Base-by-base conservation (phyloP, 768 basidiomycete species). In the Lepiota subincarnata region DNA sequence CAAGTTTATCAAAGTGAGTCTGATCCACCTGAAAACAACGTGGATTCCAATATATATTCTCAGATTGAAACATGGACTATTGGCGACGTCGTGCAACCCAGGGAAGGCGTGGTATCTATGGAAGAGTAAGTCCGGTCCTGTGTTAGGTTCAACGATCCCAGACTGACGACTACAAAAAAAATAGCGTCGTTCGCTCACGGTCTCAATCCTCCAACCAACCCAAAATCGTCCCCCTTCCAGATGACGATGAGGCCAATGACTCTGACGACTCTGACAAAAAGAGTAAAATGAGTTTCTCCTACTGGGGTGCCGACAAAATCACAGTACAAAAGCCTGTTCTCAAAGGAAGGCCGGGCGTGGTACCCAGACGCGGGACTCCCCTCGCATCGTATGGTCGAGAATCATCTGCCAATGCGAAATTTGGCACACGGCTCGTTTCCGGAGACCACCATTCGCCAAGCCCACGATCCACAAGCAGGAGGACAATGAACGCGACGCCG, bases 261-360 rank as follows among this genome's bases (percentile, higher is more conserved):
- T 91, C 90, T 3, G 87, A 89, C 59, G 88, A 92, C 61, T 92
- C 89, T 10, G 90, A 92, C 66, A 82, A 85, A 72, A 89, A 91
- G 74, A 89, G 86, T 75, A 92, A 92, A 68, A 92, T 92, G 91
- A 89, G 88, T 73, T 92, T 92, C 70, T 92, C 89, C 4, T 94
- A 92, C 64, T 92, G 90, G 89, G 90, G 91, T 20, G 91, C 91
- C 28, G 91, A 93, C 73, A 91, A 91, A 70, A 80, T 93, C 62
- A 93, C 91, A 1, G 81, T 93, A 18, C 88, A 91, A 66, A 88
- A 88, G 60, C 88, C 90, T 1, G 67, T 83, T 37, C 66, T 84
- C 61, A 87, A 85, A 64, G 71, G 71, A 55, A 67, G 70, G 45
- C 62, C 60, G 38, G 72, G 63, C 49, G 70, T 66, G 59, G 61